Conservation (phyloP, 169 alveolate genomes). For the Plasmodium cynomolgi region DNA sequence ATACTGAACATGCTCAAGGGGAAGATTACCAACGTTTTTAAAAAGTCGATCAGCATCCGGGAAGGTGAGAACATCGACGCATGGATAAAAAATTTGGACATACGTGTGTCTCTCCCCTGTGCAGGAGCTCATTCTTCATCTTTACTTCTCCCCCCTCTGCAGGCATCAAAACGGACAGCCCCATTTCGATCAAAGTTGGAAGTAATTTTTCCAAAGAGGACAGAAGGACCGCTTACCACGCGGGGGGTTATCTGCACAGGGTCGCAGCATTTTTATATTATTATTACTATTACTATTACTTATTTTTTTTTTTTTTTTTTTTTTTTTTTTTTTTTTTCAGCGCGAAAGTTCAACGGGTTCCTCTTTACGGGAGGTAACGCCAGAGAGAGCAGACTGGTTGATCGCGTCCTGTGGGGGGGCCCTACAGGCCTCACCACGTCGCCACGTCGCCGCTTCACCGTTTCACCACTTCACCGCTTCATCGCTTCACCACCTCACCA, state of each 20-base stretch:
- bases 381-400: neutral
- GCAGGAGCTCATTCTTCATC: neutral
- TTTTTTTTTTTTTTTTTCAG: constrained; percentile 6
- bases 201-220: constrained; percentile 5
- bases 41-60: neutral
- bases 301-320: neutral
- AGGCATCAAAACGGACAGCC: constrained; percentile 52
- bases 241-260: neutral
- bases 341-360: constrained; percentile 35
- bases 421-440: neutral
- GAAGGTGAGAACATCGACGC: constrained; percentile 20
- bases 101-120: neutral
- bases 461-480: neutral
- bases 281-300: neutral
- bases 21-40: constrained; percentile 23
- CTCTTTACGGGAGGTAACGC: constrained; percentile 38
- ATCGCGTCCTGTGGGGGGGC: neutral
- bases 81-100: neutral
- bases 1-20: constrained; percentile 22
- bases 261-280: neutral
- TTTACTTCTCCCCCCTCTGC: neutral
- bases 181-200: constrained; percentile 62
- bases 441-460: neutral
- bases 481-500: neutral
- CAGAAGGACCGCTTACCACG: neutral